These are phyloP conservation scores for Nemania sp. DNA, from an alignment of 2,329 filamentous ascomycete genomes.

Conservation along the genomic window DNA sequence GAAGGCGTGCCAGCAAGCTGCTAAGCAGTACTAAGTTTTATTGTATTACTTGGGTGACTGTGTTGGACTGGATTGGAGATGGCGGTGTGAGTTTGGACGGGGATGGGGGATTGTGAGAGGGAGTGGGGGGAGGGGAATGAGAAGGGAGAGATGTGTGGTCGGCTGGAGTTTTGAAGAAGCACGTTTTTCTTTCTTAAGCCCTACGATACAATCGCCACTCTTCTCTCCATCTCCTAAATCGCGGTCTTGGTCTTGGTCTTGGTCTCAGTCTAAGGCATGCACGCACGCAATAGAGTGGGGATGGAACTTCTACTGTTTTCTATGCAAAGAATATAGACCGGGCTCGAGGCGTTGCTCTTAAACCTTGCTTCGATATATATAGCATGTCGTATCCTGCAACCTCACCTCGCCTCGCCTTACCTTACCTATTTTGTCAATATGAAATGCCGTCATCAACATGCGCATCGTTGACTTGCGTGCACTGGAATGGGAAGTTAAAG, in stretches of 20 bases:
- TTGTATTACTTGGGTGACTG: too few species aligned
- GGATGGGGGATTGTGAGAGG: background rate
- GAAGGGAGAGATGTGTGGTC: background rate
- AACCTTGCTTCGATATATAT: conserved; percentile 16
- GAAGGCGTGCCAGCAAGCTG: conserved; percentile 82
- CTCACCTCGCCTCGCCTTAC: background rate
- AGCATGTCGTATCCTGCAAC: conserved; percentile 1
- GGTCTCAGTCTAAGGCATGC: too few species aligned
- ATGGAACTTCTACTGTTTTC: too few species aligned
- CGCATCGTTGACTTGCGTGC: too few species aligned
- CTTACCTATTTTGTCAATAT: too few species aligned
- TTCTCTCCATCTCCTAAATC: background rate
- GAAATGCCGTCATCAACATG: too few species aligned
- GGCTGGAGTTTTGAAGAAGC: background rate
- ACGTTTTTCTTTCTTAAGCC: background rate
- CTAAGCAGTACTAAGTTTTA: conserved; percentile 74
- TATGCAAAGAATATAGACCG: background rate
- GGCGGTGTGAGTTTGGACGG: background rate
- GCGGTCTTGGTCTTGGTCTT: background rate
- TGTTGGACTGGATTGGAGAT: background rate
- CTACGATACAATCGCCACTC: too few species aligned
- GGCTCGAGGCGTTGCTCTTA: background rate
- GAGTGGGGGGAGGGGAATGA: background rate
- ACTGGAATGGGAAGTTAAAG: too few species aligned
- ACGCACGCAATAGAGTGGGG: too few species aligned